phyloP scores from a whole-genome alignment of 345 rosid genomes.

The Dipteronia sinensis region DNA sequence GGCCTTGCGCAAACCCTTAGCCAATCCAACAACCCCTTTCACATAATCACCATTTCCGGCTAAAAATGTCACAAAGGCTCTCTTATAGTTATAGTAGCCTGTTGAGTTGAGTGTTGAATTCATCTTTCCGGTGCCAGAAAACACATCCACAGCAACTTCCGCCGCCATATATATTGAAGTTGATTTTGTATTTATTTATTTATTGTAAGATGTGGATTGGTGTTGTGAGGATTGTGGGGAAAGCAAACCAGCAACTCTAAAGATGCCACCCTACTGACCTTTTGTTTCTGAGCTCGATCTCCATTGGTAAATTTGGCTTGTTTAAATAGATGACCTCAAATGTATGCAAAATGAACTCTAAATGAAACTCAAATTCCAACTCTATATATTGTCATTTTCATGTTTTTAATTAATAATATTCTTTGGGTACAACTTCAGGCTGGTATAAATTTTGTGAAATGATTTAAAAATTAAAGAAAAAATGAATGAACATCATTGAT shows the following conservation, averaged over 20 bases:
- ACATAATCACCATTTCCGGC: slow-evolving; percentile 79
- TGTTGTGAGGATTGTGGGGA: slow-evolving; percentile 30
- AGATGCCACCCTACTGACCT: slow-evolving; percentile 39
- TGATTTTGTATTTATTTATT: neutral
- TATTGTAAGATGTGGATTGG: neutral
- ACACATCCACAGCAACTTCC: slow-evolving; percentile 31
- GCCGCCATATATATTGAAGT: slow-evolving; percentile 48
- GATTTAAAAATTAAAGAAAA: neutral
- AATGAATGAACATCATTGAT: slow-evolving; percentile 31
- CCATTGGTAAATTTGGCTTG: slow-evolving; percentile 9
- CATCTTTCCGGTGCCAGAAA: slow-evolving; percentile 32
- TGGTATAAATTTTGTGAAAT: neutral
- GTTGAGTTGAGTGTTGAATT: slow-evolving; percentile 14
- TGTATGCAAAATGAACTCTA: slow-evolving; percentile 29
- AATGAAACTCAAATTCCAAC: slow-evolving; percentile 34
- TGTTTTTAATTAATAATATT: neutral
- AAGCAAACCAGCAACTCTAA: slow-evolving; percentile 33
- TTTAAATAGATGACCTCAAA: slow-evolving; percentile 32
- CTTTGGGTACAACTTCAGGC: neutral
- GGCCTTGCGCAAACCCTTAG: slow-evolving; percentile 73
- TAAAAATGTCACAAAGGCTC: slow-evolving; percentile 69
- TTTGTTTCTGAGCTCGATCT: slow-evolving; percentile 31
- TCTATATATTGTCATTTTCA: slow-evolving; percentile 17
- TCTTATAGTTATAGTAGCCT: slow-evolving; percentile 30
- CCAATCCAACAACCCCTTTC: slow-evolving; percentile 79